Evolutionary conservation across 2,329 filamentous ascomycete genomes (phyloP).

Genomic region (Bipolaris gigantea): DNA sequence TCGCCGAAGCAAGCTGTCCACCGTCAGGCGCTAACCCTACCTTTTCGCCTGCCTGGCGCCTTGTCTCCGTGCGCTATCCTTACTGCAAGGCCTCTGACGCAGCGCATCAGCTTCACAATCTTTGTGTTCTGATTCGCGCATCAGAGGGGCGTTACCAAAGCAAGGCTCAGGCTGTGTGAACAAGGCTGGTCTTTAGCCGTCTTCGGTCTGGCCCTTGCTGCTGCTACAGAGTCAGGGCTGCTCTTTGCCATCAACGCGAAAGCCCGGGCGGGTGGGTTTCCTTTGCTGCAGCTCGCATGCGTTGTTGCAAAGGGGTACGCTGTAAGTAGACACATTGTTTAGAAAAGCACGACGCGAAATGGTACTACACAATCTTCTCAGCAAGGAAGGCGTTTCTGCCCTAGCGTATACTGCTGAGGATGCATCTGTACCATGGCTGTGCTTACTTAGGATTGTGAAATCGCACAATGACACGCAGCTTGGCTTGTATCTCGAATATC

Average conservation of each 20-base stretch:
- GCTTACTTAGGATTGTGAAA: neutral
- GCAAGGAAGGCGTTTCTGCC: slow-evolving; percentile 1
- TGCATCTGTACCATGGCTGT: neutral
- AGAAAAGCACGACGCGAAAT: neutral
- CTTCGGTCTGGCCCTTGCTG: neutral
- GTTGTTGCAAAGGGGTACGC: neutral
- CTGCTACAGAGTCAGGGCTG: slow-evolving; percentile 7
- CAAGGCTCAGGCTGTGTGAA: slow-evolving; percentile 2
- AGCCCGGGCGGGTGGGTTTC: slow-evolving; percentile 8
- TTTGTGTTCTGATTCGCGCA: neutral
- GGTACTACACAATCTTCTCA: neutral
- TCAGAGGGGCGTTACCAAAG: slow-evolving; percentile 3
- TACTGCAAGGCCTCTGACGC: neutral
- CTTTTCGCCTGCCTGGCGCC: neutral
- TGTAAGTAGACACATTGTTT: neutral
- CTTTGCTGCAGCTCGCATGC: slow-evolving; percentile 3
- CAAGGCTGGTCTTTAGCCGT: neutral
- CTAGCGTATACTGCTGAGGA: neutral
- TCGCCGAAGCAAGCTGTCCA: neutral
- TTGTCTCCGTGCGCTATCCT: slow-evolving; percentile 5
- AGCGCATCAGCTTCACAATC: neutral
- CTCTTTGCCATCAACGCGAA: slow-evolving; percentile 5
- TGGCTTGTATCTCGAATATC: neutral
- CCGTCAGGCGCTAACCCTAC: neutral
- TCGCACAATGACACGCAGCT: neutral